Evolutionary conservation across 202 grass and related monocot genomes (phyloP).

Genomic region (Saccharum hybrid): DNA sequence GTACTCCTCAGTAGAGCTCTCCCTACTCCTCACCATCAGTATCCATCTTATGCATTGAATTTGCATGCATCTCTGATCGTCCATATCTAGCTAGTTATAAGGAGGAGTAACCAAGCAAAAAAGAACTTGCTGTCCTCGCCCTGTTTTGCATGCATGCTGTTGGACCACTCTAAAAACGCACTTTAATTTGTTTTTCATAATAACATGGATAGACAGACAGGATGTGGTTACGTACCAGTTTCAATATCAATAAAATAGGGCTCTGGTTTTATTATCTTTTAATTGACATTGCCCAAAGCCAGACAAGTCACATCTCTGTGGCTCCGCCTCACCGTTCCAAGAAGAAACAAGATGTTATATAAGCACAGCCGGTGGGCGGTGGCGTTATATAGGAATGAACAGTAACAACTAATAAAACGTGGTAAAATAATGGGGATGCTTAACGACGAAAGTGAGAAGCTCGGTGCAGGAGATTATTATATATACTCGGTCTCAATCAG

Average conservation of each 20-base stretch:
- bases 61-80: not conserved
- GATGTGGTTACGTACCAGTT: not conserved
- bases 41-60: not conserved
- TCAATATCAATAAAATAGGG: not conserved
- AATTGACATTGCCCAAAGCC: no score
- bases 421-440: not conserved
- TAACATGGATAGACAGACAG: no score
- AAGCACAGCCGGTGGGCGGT: no score
- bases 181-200: not conserved
- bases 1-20: not conserved
- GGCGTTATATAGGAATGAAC: no score
- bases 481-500: no score
- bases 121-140: no score
- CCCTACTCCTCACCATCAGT: not conserved
- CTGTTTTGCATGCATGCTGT: not conserved
- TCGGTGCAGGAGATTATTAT: not conserved
- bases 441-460: slow-evolving; percentile 1
- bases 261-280: no score
- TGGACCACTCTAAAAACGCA: not conserved
- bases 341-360: no score
- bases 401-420: no score
- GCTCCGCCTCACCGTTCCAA: no score
- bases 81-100: no score
- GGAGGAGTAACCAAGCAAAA: not conserved
- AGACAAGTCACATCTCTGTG: no score